phyloP scores from a whole-genome alignment of 768 basidiomycete genomes.

The Tricholoma furcatifolium region DNA sequence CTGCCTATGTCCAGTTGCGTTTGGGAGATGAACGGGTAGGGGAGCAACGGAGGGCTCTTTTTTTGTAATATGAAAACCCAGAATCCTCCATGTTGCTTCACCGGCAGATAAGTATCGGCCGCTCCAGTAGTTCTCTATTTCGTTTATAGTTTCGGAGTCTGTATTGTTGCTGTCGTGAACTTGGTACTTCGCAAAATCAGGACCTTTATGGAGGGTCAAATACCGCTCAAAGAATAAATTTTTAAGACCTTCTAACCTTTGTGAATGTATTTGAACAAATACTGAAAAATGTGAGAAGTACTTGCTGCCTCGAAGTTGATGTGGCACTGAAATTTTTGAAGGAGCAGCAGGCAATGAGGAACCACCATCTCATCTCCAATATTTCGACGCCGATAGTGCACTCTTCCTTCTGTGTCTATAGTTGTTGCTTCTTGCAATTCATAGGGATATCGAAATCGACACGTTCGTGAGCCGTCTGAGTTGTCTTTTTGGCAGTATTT shows the following conservation, averaged over 20 bases:
- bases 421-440: too few relatives aligned
- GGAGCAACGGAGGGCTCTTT: constrained; percentile 3
- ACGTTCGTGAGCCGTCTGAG: too few relatives aligned
- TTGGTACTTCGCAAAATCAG: neutral
- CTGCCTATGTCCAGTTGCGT: constrained; percentile 16
- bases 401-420: neutral
- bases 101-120: constrained; percentile 3
- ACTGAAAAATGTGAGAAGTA: constrained; percentile 2
- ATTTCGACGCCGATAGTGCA: neutral
- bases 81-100: constrained; percentile 11
- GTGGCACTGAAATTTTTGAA: constrained; percentile 4
- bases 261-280: constrained; percentile 11
- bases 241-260: too few relatives aligned
- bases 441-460: too few relatives aligned
- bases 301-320: constrained; percentile 1
- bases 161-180: constrained; percentile 1
- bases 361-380: neutral
- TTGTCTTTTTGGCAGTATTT: constrained; percentile 20
- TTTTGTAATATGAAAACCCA: constrained; percentile 7
- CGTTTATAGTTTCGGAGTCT: neutral
- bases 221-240: too few relatives aligned
- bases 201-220: too few relatives aligned
- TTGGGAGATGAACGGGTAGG: constrained; percentile 7
- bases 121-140: constrained; percentile 3
- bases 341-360: neutral